phyloP scores from a whole-genome alignment of 1,284 basidiomycete species.

The Malassezia psittaci region DNA sequence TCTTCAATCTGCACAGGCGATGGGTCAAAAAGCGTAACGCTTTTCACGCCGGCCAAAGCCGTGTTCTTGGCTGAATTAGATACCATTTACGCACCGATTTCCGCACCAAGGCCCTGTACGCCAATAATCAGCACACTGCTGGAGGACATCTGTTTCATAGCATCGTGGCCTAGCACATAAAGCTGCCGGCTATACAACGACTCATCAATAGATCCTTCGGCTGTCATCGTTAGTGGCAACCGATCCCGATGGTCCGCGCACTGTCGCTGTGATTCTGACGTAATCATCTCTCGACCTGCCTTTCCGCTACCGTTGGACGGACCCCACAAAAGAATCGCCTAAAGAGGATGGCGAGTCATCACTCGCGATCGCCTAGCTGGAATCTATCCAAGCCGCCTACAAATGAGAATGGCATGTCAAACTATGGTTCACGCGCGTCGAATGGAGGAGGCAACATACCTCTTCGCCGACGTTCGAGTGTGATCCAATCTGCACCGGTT shows the following conservation, averaged over 20 bases:
- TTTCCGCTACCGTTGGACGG: too few species aligned
- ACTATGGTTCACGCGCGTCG: background rate
- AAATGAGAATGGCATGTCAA: background rate
- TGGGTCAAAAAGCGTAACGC: constrained; percentile 90
- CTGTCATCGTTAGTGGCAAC: background rate
- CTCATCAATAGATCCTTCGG: constrained; percentile 25
- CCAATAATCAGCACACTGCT: constrained; percentile 94
- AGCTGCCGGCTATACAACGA: constrained; percentile 44
- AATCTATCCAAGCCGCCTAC: background rate
- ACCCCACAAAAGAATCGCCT: too few species aligned
- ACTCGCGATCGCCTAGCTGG: constrained; percentile 3
- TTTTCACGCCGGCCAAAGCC: constrained; percentile 91
- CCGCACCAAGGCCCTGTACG: constrained; percentile 82
- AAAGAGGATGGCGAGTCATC: background rate
- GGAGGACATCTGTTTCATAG: constrained; percentile 97
- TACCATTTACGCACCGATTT: constrained; percentile 58
- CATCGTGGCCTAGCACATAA: constrained; percentile 51
- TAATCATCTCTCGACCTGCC: background rate
- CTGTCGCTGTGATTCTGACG: background rate
- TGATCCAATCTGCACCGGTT: background rate
- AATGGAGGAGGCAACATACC: background rate
- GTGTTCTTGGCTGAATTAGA: constrained; percentile 69
- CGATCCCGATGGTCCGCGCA: background rate
- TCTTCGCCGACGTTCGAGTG: background rate
- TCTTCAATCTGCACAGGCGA: constrained; percentile 75